A percentile compares a stretch with the other conserved stretches of the same genome.
phyloP scores from a whole-genome alignment of 2,329 filamentous ascomycete genomes.

The Venturia oleaginea region DNA sequence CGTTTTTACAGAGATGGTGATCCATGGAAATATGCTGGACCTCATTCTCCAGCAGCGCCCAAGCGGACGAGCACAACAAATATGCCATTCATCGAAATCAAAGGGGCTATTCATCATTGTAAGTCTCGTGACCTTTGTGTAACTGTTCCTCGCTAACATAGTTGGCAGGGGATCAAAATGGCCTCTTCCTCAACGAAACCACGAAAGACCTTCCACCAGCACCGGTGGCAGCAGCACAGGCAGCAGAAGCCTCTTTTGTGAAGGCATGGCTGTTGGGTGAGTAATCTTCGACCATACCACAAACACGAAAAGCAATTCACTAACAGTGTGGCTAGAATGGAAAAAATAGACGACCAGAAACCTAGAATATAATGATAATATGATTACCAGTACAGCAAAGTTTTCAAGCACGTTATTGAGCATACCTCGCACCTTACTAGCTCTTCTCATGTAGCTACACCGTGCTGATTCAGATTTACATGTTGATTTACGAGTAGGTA shows the following conservation, averaged over 20 bases:
- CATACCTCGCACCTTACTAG: too few relatives aligned
- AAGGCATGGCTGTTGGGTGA: conserved; percentile 48
- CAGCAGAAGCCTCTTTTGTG: conserved; percentile 52
- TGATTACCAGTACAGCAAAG: not conserved
- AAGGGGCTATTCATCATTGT: conserved; percentile 67
- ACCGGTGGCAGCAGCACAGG: conserved; percentile 51
- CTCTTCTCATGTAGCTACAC: too few relatives aligned
- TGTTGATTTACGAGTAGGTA: too few relatives aligned
- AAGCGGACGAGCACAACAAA: conserved; percentile 49
- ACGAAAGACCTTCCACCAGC: conserved; percentile 48
- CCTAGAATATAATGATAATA: not conserved
- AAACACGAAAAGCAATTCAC: not conserved
- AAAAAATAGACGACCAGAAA: not conserved
- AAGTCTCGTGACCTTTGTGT: not conserved
- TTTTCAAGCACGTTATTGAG: too few relatives aligned
- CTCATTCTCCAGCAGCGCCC: conserved; percentile 55
- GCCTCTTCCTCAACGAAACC: conserved; percentile 55
- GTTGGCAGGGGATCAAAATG: conserved; percentile 54
- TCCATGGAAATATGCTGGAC: conserved; percentile 68
- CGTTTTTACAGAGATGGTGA: conserved; percentile 47
- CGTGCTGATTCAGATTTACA: too few relatives aligned
- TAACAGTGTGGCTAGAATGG: not conserved
- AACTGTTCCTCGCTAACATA: not conserved
- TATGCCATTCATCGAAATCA: conserved; percentile 66
- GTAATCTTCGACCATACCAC: not conserved